Evolutionary conservation across 108 stramenopile species (phyloP).

Genomic region (Nitzschia palea): DNA sequence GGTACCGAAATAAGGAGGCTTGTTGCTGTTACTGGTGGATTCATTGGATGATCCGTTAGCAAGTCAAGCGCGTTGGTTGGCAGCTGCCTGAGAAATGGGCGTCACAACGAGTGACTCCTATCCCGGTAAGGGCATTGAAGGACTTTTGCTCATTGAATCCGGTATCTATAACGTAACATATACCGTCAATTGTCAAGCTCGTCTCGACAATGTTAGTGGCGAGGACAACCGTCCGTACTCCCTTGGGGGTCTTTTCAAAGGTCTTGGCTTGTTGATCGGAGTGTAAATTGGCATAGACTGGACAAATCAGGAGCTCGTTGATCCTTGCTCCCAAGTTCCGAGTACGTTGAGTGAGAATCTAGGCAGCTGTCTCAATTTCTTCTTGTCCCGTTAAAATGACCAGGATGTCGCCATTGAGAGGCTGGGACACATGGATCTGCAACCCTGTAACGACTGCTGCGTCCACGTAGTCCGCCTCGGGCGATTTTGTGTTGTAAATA

Average conservation of each 20-base stretch:
- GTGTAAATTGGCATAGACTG: constrained; percentile 97
- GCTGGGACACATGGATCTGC: constrained; percentile 98
- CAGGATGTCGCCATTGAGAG: constrained; percentile 95
- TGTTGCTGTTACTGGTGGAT: too few relatives aligned
- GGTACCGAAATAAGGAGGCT: background rate
- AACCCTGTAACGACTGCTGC: constrained; percentile 97
- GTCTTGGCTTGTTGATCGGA: constrained; percentile 99
- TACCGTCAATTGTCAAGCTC: constrained; percentile 96
- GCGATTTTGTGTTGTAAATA: constrained; percentile 97
- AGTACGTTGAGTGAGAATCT: constrained; percentile 88
- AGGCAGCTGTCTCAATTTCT: constrained; percentile 97
- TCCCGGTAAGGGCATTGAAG: constrained; percentile 96
- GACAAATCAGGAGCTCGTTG: constrained; percentile 94
- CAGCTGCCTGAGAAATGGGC: constrained; percentile 96
- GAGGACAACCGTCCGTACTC: constrained; percentile 95
- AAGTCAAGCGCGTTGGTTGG: constrained; percentile 93
- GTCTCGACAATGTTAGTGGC: constrained; percentile 98
- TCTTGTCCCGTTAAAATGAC: constrained; percentile 99
- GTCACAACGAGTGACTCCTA: constrained; percentile 98
- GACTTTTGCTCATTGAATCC: constrained; percentile 98
- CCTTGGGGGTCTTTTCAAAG: constrained; percentile 94
- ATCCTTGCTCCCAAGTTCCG: constrained; percentile 89
- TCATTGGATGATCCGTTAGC: constrained; percentile 95
- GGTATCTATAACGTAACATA: constrained; percentile 98
- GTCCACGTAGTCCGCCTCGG: constrained; percentile 99